Base-by-base conservation (phyloP, 768 basidiomycete species). In the Lactarius trivialis region DNA sequence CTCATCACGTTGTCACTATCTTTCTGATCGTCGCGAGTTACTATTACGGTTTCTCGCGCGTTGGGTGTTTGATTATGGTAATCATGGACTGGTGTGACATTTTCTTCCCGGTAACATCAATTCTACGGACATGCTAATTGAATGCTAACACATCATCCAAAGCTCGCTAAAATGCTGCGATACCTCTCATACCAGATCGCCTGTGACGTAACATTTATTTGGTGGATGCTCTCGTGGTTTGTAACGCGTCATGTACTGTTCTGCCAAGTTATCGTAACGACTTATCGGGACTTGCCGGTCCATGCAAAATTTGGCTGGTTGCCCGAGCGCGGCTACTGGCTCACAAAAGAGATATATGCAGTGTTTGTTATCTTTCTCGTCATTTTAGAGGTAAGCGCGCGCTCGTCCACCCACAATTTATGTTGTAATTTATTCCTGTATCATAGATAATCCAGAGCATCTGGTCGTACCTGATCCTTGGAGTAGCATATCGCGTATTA, bases 51-150 rank as follows among this genome's bases (percentile, higher is more conserved):
- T 88, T 86, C 71, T 96, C 92, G 9, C 88, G 94, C 50, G 82
- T 95, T 49, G 97, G 97, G 17, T 91, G 88, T 68, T 77, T 93
- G 51, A 85, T 97, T 63, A 88, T 97, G 82, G 81, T 91, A 55
- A 76, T 97, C 37, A 95, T 98, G 93, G 97, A 99, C 71, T 86
- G 84, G 71, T 91, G 88, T 71, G 97, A 99, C 75, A 91, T 98
- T 56, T 84, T 92, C 71, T 74, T 99, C 11, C 91, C 95, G 3
- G 94, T 95, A 71, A 91, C n/a, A 60, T 53, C 56, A 62, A 48
- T 54, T 50, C 24, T 67, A 52, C 67, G 41, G 62, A 49, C 55
- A 61, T 12, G 30, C 36, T 15, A 17, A 54, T 14, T n/a, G 24
- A 28, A 30, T 56, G 30, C 60, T 55, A 33, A 58, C 55, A 14